These are phyloP conservation scores for Funneliformis caledonium DNA, from an alignment of 371 early-diverging fungal species.

Conservation along the genomic window DNA sequence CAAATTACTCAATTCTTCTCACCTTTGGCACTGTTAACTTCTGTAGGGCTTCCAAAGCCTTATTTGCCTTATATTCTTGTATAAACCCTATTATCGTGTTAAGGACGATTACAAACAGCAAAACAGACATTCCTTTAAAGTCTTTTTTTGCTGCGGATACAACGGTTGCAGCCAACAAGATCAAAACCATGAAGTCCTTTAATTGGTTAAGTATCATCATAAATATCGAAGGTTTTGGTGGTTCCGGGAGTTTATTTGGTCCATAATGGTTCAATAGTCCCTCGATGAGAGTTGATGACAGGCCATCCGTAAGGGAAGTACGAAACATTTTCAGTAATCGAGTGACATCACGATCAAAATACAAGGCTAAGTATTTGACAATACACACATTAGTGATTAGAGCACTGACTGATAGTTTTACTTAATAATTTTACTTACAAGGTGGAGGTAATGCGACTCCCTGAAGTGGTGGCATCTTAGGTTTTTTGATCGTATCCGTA, in stretches of 20 bases:
- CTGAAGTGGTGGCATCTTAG: conserved; percentile 56
- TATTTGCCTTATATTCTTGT: conserved; percentile 71
- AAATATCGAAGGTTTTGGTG: conserved; percentile 74
- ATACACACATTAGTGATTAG: neutral
- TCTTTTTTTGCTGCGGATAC: conserved; percentile 78
- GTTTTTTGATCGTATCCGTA: conserved; percentile 49
- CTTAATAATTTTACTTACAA: conserved; percentile 43
- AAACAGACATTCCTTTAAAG: conserved; percentile 70
- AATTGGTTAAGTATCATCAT: conserved; percentile 86
- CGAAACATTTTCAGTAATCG: conserved; percentile 82
- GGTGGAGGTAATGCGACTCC: conserved; percentile 61
- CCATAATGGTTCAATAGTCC: conserved; percentile 81
- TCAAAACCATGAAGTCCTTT: conserved; percentile 91
- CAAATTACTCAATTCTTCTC: neutral
- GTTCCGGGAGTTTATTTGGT: conserved; percentile 74
- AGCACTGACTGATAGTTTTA: neutral
- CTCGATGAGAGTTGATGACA: conserved; percentile 59
- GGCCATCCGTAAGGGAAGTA: conserved; percentile 71
- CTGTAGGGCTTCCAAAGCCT: conserved; percentile 63
- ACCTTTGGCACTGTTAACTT: conserved; percentile 62
- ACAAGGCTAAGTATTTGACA: conserved; percentile 63
- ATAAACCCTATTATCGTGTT: conserved; percentile 71
- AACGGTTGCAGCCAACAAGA: conserved; percentile 78
- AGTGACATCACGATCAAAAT: conserved; percentile 84
- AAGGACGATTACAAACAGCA: conserved; percentile 72